Evolutionary conservation across 371 early-diverging fungal species (phyloP), one percentile per base, ranked within the genome.

Genomic region (Mortierella sp.): DNA sequence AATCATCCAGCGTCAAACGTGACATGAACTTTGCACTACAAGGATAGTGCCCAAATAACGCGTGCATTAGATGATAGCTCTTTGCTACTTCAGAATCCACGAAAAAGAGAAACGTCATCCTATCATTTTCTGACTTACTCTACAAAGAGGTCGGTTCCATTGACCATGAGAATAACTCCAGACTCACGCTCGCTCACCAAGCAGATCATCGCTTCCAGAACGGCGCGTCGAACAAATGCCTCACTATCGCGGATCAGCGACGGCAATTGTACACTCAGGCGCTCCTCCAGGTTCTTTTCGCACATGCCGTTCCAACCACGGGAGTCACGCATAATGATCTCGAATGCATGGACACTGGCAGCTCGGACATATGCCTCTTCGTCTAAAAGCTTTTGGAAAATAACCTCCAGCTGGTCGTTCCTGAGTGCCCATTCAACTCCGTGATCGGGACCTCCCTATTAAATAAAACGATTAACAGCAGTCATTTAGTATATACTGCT

Each of bases 161-260:
- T 81, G 52, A 84, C 82, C 81, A 88, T 84, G 24, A 88, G 57
- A 31, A 87, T 77, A 14, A 84, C 68, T 6, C 88, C 89, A 26
- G 88, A 87, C 50, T 84, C 88, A 45, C 91, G 88, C 55, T 93
- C 88, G 16, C 77, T 78, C 45, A 92, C 89, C 28, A 93, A 74
- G 73, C 92, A 92, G 42, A 82, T 79, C 79, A 94, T 91, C 2
- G 91, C 89, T 72, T 93, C 93, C 74, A 93, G 75, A 7, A 91
- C 88, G 10, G 93, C 91, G 63, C 94, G 88, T 71, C 93, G 88
- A 4, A 93, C 94, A 88, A 92, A 90, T 0, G 94, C 92, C 58
- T 93, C 94, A 7, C 90, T 79, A 71, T 94, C 94, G 74, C 90
- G 89, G 45, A 93, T 80, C 68, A 93, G 75, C 7, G 78, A 77